Base-by-base conservation (phyloP, 2,329 filamentous ascomycete genomes). In the Passalora sequoiae region DNA sequence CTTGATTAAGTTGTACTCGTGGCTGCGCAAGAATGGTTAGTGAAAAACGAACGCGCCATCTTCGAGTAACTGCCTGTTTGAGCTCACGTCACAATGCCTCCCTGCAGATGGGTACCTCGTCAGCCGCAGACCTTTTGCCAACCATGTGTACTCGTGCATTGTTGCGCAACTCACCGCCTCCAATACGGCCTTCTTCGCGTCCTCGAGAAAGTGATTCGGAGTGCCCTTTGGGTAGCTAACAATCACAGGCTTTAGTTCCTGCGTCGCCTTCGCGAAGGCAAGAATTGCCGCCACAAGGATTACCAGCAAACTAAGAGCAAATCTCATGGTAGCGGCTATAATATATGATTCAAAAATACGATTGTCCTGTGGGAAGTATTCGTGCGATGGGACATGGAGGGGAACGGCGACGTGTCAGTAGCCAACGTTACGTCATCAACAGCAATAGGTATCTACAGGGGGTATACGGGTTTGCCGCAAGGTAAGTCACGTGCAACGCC, bases 191-290 rank as follows among this genome's bases (percentile, higher is more conserved):
- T 83, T 67, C 71, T 84, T 92, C 32, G 86, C 88, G 43, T 84
- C 66, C 16, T 80, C 69, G 22, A 95, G 65, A 25, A 94, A 70
- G 25, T 72, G 74, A 51, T 83, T 70, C 15, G 87, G 83, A 56
- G 81, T 84, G 36, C 78, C 74, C 39, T 81, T 71, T 17, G 84
- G 80, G 61, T 88, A 95, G 60, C 77, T 86, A 59, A 96, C 74
- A 56, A 96, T 81, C 51, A 94, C 80, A 25, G 80, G 78, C 66
- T 87, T 86, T 66, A 87, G 86, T n/a, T n/a, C n/a, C 7, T 44
- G 46, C 33, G 19, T 17, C 20, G 21, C 17, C 38, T 49, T 47
- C 12, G 55, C 49, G 21, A 48, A 27, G 10, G 51, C 56, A 31
- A 57, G 43, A 16, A 54, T 32, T 12, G 49, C 51, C 12, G 55